Base-by-base conservation (phyloP, 2,329 filamentous ascomycete genomes). In the Trichoderma cornu-damae region DNA sequence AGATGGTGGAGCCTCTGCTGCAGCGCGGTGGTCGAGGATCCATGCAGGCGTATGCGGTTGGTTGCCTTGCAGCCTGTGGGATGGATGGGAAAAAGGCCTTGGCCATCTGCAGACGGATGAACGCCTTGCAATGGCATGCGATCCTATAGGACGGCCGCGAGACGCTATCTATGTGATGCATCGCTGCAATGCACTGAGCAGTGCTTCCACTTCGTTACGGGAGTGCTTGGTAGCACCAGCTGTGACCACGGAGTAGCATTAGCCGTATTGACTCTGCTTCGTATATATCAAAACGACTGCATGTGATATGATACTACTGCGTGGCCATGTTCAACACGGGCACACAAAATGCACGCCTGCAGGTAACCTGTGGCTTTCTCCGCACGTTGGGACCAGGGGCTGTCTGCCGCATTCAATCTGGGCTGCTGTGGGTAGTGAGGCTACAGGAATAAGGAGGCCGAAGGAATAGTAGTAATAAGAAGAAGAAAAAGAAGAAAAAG, bases 1-100 rank as follows among this genome's bases (percentile, higher is more conserved):
- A 63, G 34, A 61, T 58, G 58, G 60, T 70, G 52, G 65, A 66
- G 62, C 61, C 61, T 52, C 52, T 69, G 49, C 52, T 67, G 35
- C 61, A 58, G 11, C 59, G 59, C 30, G 71, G 70, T 30, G 44
- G 38, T 22, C 47, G 57, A 59, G 28, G 9, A 48, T 35, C 47
- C 28, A 22, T 48, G 42, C 49, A 52, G 14, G 16, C 16, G 37
- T 37, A 4, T 22, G 37, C 18, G 18, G 26, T 42, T 34, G 20
- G 40, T 20, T 46, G 37, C 40, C 34, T 38, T 42, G 20, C 35
- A 37, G 18, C 34, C 26, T 42, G 35, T 54, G 6, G 40, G 50
- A 35, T 37, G 50, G 7, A 30, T 28, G 22, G 11, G 24, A 16
- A n/a, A n/a, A n/a, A 12, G 32, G 20, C 22, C 47, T 50, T 50